These are phyloP conservation scores for Bipolaris zeicola DNA, from an alignment of 2,329 filamentous ascomycete species.

Conservation along the genomic window DNA sequence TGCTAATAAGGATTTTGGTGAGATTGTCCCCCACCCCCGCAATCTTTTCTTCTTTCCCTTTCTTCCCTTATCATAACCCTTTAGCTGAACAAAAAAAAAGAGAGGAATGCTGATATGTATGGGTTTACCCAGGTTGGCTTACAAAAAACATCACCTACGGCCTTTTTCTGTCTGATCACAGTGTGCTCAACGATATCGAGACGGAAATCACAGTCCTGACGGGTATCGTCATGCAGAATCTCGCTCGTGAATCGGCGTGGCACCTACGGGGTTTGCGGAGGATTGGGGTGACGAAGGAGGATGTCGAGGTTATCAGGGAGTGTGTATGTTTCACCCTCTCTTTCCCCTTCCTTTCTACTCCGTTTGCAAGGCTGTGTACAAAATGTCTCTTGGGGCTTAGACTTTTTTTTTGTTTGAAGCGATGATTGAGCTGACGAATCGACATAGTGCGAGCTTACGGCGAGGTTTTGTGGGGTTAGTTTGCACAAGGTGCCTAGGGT, in stretches of 20 bases:
- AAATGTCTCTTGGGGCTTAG: too few relatives aligned
- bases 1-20: conserved; percentile 55
- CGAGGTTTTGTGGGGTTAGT: conserved; percentile 33
- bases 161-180: conserved; percentile 62
- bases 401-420: background rate
- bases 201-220: conserved; percentile 61
- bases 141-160: conserved; percentile 63
- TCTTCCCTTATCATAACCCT: too few relatives aligned
- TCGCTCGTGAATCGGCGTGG: conserved; percentile 60
- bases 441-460: conserved; percentile 38
- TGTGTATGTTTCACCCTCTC: conserved; percentile 36
- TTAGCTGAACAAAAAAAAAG: too few relatives aligned
- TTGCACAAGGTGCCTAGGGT: conserved; percentile 39
- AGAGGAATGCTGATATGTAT: conserved; percentile 1
- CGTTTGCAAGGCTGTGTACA: too few relatives aligned
- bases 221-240: conserved; percentile 64
- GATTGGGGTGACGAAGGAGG: conserved; percentile 54
- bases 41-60: too few relatives aligned
- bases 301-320: conserved; percentile 52
- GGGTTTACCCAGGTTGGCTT: conserved; percentile 53
- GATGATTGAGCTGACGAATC: conserved; percentile 10
- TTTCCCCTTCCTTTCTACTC: too few relatives aligned
- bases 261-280: conserved; percentile 59
- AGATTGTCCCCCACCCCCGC: background rate
- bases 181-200: conserved; percentile 59